Evolutionary conservation across 352 stramenopile genomes (phyloP), one percentile per base, ranked within the genome.

Genomic region (Globisporangium iwayamae): DNA sequence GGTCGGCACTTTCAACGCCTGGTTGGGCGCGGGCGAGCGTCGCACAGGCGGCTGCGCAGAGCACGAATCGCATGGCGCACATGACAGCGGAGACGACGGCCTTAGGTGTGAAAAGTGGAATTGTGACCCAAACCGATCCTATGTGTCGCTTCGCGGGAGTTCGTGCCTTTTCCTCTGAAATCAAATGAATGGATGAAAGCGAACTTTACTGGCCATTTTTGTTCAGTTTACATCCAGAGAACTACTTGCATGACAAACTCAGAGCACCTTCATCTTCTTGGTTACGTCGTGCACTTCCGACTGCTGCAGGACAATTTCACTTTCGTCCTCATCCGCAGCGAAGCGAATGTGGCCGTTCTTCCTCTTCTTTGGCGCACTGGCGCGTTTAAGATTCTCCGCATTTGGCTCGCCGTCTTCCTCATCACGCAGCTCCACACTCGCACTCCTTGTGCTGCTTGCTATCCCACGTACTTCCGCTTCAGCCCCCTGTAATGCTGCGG

Each of bases 341-440:
- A 87, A 85, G 50, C 75, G 78, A 39, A 87, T 72, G 63, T 87
- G 75, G 8, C 50, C 28, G 25, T 55, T 68, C 53, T 75, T 72
- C 55, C 63, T 62, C 28, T 68, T 72, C 36, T 65, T 72, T 20
- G 28, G 48, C 4, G 25, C 48, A 53, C 3, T 20, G 7, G 28
- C 11, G 3, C 34, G 36, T 36, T 50, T 32, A 36, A 2, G n/a
- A 20, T 36, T 36, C 3, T 38, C 3, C 20, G 25, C 2, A 13
- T 36, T 28, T 55, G 48, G 25, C 25, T 38, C 48, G 48, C 22
- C 13, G 7, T 55, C 48, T 36, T 55, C 48, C 48, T 55, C 20
- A 25, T 20, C 22, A 28, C 14, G 22, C 48, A 20, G 22, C 25
- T 55, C 48, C 14, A 38, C 8, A 20, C 25, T 55, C 48, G 48